A percentile compares a stretch with the other conserved stretches of the same genome.
Conservation (phyloP, 169 alveolate species). For the Plasmodium vivax region DNA sequence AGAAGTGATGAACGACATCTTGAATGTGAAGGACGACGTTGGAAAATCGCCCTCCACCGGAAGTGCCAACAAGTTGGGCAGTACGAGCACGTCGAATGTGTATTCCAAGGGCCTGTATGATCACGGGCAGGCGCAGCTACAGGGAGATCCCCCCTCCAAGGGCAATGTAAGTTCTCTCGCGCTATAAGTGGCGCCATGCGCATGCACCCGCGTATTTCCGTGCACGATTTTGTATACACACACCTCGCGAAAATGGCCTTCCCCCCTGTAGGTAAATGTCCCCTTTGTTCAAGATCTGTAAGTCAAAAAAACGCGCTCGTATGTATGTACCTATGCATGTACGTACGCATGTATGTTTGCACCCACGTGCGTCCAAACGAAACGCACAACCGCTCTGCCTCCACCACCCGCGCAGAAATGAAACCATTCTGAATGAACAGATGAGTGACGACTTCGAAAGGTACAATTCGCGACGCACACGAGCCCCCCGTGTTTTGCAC, state of each 20-base stretch:
- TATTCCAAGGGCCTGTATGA: background rate
- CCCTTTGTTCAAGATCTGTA: constrained; percentile 30
- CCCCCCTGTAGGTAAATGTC: background rate
- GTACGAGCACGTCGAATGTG: background rate
- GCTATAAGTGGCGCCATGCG: background rate
- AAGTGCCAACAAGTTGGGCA: background rate
- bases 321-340: no score
- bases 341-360: background rate
- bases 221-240: background rate
- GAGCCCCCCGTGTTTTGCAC: background rate
- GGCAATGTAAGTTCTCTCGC: constrained; percentile 16
- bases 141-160: background rate
- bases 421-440: constrained; percentile 28
- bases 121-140: background rate
- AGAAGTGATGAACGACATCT: constrained; percentile 56
- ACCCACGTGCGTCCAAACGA: background rate
- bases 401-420: constrained; percentile 13
- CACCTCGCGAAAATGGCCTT: background rate
- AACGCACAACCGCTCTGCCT: background rate
- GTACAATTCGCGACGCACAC: constrained; percentile 2
- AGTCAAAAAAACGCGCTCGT: background rate
- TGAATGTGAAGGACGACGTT: constrained; percentile 16
- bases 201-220: background rate
- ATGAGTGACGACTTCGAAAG: constrained; percentile 35
- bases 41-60: background rate